phyloP scores from a whole-genome alignment of 768 basidiomycete species.

The Pleurotus eryngii region DNA sequence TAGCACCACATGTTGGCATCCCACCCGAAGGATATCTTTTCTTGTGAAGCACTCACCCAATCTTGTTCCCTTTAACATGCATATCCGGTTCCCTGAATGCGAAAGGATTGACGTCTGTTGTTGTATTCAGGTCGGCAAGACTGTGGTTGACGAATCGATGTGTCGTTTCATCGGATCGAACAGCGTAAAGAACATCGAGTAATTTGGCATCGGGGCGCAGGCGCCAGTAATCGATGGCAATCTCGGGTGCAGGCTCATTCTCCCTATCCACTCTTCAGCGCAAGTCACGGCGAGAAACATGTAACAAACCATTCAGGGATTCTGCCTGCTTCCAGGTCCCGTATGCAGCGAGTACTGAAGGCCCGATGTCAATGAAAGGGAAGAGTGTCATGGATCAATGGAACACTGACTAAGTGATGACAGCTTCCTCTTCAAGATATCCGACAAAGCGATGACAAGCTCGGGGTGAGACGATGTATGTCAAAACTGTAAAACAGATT shows the following conservation, averaged over 20 bases:
- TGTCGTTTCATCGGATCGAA: conserved; percentile 89
- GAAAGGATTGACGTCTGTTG: conserved; percentile 85
- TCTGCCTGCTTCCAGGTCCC: conserved; percentile 77
- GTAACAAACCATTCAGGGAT: conserved; percentile 71
- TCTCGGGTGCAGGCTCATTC: conserved; percentile 72
- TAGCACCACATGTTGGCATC: conserved; percentile 21
- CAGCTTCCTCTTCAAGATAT: conserved; percentile 93
- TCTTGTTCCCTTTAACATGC: conserved; percentile 70
- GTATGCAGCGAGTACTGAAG: conserved; percentile 71
- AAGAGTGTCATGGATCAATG: neutral
- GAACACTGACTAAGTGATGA: conserved; percentile 75
- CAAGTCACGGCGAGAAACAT: neutral
- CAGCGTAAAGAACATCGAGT: conserved; percentile 86
- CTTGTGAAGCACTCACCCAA: conserved; percentile 51
- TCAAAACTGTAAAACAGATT: conserved; percentile 48
- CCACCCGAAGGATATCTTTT: neutral
- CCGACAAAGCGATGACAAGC: conserved; percentile 91
- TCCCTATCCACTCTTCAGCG: conserved; percentile 39
- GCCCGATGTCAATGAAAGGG: neutral
- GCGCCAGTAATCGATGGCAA: conserved; percentile 96
- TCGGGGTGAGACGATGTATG: conserved; percentile 73
- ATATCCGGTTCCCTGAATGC: conserved; percentile 88
- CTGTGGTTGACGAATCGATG: conserved; percentile 91
- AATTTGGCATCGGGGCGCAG: conserved; percentile 69
- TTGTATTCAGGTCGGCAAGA: conserved; percentile 76